Evolutionary conservation across 2,329 filamentous ascomycete species (phyloP).

Genomic region (Trichoderma afroharzianum): DNA sequence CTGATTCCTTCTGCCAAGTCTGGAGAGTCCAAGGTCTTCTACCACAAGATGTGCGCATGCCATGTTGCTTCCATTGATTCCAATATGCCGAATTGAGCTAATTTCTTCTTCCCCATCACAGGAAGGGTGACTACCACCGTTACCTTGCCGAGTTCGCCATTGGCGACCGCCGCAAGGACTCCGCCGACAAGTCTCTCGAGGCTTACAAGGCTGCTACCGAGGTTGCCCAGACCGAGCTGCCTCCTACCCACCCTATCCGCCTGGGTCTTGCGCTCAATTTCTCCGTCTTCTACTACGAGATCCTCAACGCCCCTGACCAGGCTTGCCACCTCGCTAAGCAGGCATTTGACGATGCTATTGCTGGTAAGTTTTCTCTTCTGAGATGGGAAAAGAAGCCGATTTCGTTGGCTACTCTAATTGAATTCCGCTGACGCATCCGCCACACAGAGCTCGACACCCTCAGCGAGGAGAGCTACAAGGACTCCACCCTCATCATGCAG

Average conservation of each 20-base stretch:
- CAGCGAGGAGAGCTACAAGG: slow-evolving; percentile 99
- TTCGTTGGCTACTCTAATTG: neutral
- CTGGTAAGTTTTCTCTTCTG: slow-evolving; percentile 44
- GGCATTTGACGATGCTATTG: slow-evolving; percentile 97
- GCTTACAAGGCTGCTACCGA: slow-evolving; percentile 97
- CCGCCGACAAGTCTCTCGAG: slow-evolving; percentile 90
- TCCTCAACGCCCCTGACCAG: slow-evolving; percentile 96
- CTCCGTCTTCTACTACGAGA: slow-evolving; percentile 99
- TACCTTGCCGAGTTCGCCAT: slow-evolving; percentile 96
- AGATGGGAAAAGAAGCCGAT: neutral
- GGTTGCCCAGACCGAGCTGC: slow-evolving; percentile 95
- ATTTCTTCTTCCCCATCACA: slow-evolving; percentile 35
- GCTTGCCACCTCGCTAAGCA: slow-evolving; percentile 99
- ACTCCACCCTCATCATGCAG: slow-evolving; percentile 98
- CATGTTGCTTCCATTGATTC: neutral
- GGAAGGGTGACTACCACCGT: slow-evolving; percentile 99
- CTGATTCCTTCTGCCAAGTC: slow-evolving; percentile 91
- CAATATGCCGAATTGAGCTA: neutral
- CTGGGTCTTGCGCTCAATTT: slow-evolving; percentile 98
- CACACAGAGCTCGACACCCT: slow-evolving; percentile 83
- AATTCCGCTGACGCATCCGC: neutral
- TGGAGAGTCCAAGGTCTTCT: slow-evolving; percentile 99
- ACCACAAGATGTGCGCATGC: slow-evolving; percentile 89
- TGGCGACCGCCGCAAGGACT: slow-evolving; percentile 91
- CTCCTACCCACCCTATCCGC: slow-evolving; percentile 95